phyloP scores from a whole-genome alignment of 2,329 filamentous ascomycete genomes.

The Phoma sp. region DNA sequence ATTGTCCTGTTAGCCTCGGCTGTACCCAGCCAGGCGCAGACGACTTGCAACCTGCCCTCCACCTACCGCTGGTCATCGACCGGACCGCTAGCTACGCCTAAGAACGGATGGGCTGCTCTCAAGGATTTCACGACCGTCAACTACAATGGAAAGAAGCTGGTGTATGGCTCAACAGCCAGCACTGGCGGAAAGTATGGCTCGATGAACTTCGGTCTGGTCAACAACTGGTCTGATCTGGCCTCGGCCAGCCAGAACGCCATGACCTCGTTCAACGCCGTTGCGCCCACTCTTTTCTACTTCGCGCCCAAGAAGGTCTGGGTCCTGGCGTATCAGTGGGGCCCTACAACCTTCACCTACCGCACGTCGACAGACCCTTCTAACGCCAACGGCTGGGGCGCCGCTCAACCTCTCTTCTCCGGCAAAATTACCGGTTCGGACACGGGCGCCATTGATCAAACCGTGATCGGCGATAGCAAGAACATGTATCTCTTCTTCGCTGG shows the following conservation, averaged over 20 bases:
- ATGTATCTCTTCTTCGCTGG: constrained; percentile 74
- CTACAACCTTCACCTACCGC: constrained; percentile 64
- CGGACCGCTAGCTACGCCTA: constrained; percentile 58
- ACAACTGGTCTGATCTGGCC: constrained; percentile 60
- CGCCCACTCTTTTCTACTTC: constrained; percentile 70
- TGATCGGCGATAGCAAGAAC: constrained; percentile 66
- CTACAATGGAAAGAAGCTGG: constrained; percentile 66
- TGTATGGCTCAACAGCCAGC: constrained; percentile 63
- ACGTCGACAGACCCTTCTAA: constrained; percentile 66
- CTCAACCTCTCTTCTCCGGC: constrained; percentile 64
- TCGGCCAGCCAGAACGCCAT: constrained; percentile 61
- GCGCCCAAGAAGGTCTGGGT: constrained; percentile 67
- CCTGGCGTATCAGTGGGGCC: constrained; percentile 70
- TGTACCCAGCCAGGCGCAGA: constrained; percentile 17
- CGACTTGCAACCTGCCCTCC: constrained; percentile 60
- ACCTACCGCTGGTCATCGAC: constrained; percentile 64
- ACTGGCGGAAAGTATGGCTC: constrained; percentile 59
- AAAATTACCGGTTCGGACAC: constrained; percentile 59
- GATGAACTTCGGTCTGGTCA: constrained; percentile 64
- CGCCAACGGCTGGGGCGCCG: constrained; percentile 62
- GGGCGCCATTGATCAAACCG: constrained; percentile 66
- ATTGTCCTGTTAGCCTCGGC: constrained; percentile 9
- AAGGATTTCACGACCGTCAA: constrained; percentile 67
- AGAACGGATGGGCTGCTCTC: constrained; percentile 62
- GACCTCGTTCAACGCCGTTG: constrained; percentile 55